phyloP scores from a whole-genome alignment of 2,329 filamentous ascomycete species.

The Clonostachys rhizophaga region DNA sequence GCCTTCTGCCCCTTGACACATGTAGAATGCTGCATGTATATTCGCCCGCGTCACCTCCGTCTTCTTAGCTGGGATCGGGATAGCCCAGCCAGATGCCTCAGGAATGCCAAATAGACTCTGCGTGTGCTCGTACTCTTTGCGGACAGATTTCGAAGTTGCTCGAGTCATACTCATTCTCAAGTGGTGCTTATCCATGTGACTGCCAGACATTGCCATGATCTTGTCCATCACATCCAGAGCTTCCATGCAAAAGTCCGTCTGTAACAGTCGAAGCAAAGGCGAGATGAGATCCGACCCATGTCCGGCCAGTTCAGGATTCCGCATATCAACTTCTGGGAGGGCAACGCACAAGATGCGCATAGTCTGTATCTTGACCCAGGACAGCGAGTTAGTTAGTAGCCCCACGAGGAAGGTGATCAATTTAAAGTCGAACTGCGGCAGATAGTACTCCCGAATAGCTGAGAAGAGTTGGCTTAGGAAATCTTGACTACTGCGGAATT shows the following conservation, averaged over 20 bases:
- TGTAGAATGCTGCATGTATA: constrained; percentile 94
- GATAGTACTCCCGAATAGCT: constrained; percentile 72
- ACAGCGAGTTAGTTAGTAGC: constrained; percentile 78
- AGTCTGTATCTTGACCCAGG: constrained; percentile 89
- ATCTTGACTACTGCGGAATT: constrained; percentile 65
- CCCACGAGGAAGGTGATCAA: constrained; percentile 89
- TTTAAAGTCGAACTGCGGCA: constrained; percentile 77
- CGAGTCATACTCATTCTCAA: constrained; percentile 97
- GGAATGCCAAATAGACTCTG: constrained; percentile 96
- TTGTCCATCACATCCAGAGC: constrained; percentile 89
- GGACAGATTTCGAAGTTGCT: constrained; percentile 75
- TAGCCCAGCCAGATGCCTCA: constrained; percentile 92
- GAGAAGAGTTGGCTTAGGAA: constrained; percentile 71
- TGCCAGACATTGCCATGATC: constrained; percentile 90
- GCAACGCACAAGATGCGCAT: constrained; percentile 85
- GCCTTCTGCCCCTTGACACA: constrained; percentile 68
- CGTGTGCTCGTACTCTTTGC: constrained; percentile 92
- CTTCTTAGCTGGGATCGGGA: constrained; percentile 87
- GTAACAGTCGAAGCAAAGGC: constrained; percentile 79
- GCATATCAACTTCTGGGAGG: constrained; percentile 90
- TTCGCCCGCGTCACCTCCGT: constrained; percentile 83
- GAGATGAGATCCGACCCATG: constrained; percentile 96
- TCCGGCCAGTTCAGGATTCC: constrained; percentile 79
- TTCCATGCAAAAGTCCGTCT: constrained; percentile 91
- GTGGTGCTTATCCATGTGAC: constrained; percentile 89